Base-by-base conservation (phyloP, 148 eudicot species). In the Vaccinium myrtillus region DNA sequence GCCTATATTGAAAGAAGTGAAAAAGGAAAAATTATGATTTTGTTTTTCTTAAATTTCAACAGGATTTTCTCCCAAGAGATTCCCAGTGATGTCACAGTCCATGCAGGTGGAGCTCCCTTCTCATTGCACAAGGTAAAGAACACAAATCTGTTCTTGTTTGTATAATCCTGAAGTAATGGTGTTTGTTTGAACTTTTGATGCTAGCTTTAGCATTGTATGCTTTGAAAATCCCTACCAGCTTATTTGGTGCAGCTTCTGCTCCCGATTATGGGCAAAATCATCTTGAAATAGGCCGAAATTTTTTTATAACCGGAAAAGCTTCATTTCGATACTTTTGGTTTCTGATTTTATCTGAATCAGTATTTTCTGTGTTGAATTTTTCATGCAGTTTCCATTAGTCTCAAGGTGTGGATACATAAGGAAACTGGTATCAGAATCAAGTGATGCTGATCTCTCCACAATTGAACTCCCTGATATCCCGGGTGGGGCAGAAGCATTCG, bases 11-110 rank as follows among this genome's bases (percentile, higher is more conserved):
- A 21, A 63, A 63, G 69, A n/a, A 63, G 30, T 48, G 2, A 32
- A 32, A 5, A 32, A 16, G 16, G 39, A 39, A 5, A 39, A 4
- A 27, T 43, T 39, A 6, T 36, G 18, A n/a, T 19, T 63, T n/a
- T 25, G 19, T 39, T 13, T 30, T 80, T 36, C 18, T 71, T 1
- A 39, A 27, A 79, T 30, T 81, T 88, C 73, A 48, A 81, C 94
- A 96, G 99, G 99, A 93, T 94, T 82, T 89, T 90, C 84, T 95
- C 98, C 54, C 99, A 93, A 89, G 99, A 96, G 85, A 88, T 96
- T 84, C 96, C 94, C 1, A 96, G 98, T 86, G 99, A 96, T 88
- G 84, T 96, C 89, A 94, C 92, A 19, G 89, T 96, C 84, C 85
- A 70, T 76, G 95, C 90, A 69, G 96, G 90, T 43, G 94, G 88